Base-by-base conservation (phyloP, 1,284 basidiomycete genomes). In the Pascua guehoae region DNA sequence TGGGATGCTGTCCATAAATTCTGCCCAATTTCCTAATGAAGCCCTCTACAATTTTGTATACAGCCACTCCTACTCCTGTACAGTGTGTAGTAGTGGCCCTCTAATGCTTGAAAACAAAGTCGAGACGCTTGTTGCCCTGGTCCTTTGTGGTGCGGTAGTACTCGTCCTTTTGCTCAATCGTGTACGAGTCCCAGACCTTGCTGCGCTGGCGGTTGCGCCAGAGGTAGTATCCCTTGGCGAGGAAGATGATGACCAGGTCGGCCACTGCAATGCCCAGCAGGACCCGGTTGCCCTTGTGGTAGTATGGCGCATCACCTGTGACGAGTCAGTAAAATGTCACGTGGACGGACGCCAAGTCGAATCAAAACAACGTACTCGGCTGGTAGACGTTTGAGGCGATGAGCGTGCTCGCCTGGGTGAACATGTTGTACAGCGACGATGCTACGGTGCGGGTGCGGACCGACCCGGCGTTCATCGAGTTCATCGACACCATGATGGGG, bases 381-480 rank as follows among this genome's bases (percentile, higher is more conserved):
- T 69, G 66, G 55, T 73, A 73, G 38, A 73, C 52, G 55, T 73
- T 71, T 38, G 58, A 56, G 2, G 64, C 65, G 16, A 71, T 60
- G 32, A 73, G 54, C 5, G 64, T 62, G 4, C 58, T 59, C 10
- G 63, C 62, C 54, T 73, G 71, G 7, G 70, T 70, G 16, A 61
- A 54, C 66, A 71, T 71, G 65, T 73, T 73, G 63, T 73, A 71
- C 7, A 71, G 47, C 0, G 63, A 65, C 47, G 61, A 62, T 0
- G 70, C 66, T 16, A 73, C 68, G 1, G 71, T 71, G 40, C 71
- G 58, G 0, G 70, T 73, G 12, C 71, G 62, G 3, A 73, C 71
- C 8, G 66, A 67, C 14, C 70, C 70, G 0, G 69, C 56, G 53
- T 72, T 72, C 58, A 61, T 63, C 43, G 57, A 60, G 49, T 61